Base-by-base conservation (phyloP, 148 eudicot genomes). In the Heliosperma pusillum region DNA sequence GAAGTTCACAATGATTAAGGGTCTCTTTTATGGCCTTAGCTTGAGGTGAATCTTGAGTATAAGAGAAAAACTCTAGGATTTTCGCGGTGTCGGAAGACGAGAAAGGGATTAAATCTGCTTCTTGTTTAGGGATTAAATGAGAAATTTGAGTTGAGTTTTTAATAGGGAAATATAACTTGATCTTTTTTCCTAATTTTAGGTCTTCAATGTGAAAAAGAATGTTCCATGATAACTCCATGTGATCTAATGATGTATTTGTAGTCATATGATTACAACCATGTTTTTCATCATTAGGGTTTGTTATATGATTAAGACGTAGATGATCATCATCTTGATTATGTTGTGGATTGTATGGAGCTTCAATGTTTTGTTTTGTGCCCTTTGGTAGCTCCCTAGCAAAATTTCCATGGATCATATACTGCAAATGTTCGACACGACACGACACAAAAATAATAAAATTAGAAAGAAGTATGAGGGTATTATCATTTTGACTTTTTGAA, bases 21-120 rank as follows among this genome's bases (percentile, higher is more conserved):
- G 87, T 85, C 24, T 80, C 26, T 69, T 82, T 29, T 52, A 87
- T 80, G 73, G 87, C 83, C 71, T 78, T 80, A 26, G 87, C 83
- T 85, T 87, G 89, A 5, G 80, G 73, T 10, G 89, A 87, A 19
- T 74, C 36, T 66, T 71, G 71, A 21, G 80, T 6, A n/a, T 82
- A 80, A 42, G 84, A 80, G 70, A 87, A 87, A 25, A 80, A 79
- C 3, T 80, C 64, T 9, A 85, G 83, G 40, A 89, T 74, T 74
- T 83, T 33, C 2, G 82, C 79, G 52, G 86, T 83, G 21, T 83
- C 66, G 10, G 81, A 40, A 1, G 79, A 70, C 17, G 89, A 77
- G 76, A 89, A 91, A 0, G 96, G 96, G 63, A 91, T 86, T 55
- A 81, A 73, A 40, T 89, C 80, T 20, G 90, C 82, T 80, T 86